These are phyloP conservation scores for Forsythia viridissima DNA, from an alignment of 257 asterid species.

Conservation along the genomic window DNA sequence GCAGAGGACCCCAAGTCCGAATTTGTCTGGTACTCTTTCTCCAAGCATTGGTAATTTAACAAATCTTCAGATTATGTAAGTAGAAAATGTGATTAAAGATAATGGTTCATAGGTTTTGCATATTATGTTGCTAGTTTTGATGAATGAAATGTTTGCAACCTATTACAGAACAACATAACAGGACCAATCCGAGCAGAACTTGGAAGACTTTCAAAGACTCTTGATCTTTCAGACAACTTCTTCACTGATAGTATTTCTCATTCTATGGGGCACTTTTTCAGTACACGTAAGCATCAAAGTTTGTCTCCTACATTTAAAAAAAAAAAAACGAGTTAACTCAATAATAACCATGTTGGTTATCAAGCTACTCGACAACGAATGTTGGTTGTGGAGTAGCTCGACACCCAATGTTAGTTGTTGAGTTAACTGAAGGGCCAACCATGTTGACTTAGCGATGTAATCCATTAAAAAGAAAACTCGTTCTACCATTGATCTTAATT, in stretches of 20 bases:
- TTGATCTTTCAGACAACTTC: slow-evolving; percentile 77
- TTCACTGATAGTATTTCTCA: slow-evolving; percentile 71
- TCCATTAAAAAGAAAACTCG: too few species aligned
- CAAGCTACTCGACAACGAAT: too few species aligned
- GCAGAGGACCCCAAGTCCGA: slow-evolving; percentile 97
- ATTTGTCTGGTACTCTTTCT: slow-evolving; percentile 78
- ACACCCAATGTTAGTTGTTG: too few species aligned
- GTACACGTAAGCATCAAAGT: slow-evolving; percentile 61
- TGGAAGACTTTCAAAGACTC: slow-evolving; percentile 74
- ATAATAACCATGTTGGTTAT: too few species aligned
- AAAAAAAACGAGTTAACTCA: too few species aligned
- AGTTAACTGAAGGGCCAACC: too few species aligned
- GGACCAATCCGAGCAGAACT: slow-evolving; percentile 73
- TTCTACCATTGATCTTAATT: too few species aligned
- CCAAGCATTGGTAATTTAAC: slow-evolving; percentile 86
- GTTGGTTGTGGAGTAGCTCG: too few species aligned
- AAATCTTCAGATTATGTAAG: slow-evolving; percentile 90
- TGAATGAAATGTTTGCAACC: slow-evolving; percentile 42
- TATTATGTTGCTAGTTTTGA: background rate
- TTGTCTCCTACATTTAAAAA: too few species aligned
- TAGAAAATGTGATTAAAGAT: background rate
- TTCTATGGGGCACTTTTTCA: slow-evolving; percentile 66
- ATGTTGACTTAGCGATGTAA: too few species aligned
- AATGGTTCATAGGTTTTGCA: background rate
- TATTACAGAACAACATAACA: slow-evolving; percentile 78